Conservation (phyloP, 371 early-diverging fungal genomes). For the Umbelopsis sp. region DNA sequence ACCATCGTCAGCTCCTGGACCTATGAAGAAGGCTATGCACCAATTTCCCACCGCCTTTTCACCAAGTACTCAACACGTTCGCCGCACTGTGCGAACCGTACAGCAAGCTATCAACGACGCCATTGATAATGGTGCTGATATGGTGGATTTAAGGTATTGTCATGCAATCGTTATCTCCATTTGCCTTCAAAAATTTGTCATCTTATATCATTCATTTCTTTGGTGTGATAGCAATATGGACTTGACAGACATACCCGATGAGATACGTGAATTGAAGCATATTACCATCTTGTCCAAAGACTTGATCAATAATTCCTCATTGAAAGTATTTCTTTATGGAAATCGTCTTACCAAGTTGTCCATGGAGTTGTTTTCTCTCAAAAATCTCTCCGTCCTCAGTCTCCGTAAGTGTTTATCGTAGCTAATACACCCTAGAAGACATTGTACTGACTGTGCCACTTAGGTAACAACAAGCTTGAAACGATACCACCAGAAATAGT, state of each 20-base stretch:
- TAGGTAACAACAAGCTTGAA: conserved; percentile 55
- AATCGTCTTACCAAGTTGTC: conserved; percentile 45
- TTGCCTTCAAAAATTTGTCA: not conserved
- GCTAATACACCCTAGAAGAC: no score
- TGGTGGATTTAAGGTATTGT: conserved; percentile 58
- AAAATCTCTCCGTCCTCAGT: conserved; percentile 59
- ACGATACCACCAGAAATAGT: conserved; percentile 59
- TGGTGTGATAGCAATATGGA: conserved; percentile 39
- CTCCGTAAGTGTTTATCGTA: conserved; percentile 39
- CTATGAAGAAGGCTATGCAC: conserved; percentile 3
- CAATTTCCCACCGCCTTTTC: not conserved
- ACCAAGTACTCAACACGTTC: not conserved
- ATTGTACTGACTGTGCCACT: not conserved
- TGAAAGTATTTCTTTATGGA: conserved; percentile 56
- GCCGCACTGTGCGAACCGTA: conserved; percentile 25
- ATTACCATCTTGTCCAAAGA: conserved; percentile 55
- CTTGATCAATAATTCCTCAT: conserved; percentile 38
- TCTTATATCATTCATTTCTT: conserved; percentile 3
- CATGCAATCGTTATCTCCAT: not conserved
- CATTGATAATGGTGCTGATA: conserved; percentile 57
- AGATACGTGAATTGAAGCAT: conserved; percentile 54
- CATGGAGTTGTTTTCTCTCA: conserved; percentile 47
- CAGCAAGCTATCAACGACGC: conserved; percentile 52
- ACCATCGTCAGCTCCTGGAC: not conserved
- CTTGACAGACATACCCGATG: conserved; percentile 54